A percentile compares a stretch with the other conserved stretches of the same genome.
These are phyloP conservation scores for Saccharomyces mikatae DNA, from an alignment of 805 yeast genomes.

Conservation along the genomic window DNA sequence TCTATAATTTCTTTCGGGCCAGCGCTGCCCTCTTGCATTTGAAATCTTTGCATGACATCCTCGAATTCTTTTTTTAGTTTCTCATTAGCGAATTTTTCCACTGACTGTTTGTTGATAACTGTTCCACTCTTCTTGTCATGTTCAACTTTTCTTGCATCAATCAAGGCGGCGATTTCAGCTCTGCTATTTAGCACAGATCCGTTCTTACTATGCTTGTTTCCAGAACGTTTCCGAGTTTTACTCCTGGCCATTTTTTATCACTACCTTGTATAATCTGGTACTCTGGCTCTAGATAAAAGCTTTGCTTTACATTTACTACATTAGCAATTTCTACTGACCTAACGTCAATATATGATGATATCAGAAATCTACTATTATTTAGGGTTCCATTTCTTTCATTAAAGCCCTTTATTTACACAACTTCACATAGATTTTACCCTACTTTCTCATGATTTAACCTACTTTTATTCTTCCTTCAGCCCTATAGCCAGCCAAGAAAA, in stretches of 20 bases:
- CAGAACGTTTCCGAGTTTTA: constrained; percentile 4
- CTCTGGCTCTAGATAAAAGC: not conserved
- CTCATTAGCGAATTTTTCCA: constrained; percentile 22
- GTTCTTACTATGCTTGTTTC: not conserved
- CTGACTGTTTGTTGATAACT: constrained; percentile 29
- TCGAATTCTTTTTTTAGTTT: constrained; percentile 16
- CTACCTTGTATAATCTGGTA: not conserved
- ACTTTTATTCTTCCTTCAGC: not conserved
- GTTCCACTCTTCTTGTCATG: not conserved
- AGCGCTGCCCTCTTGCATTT: constrained; percentile 2
- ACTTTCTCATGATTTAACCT: not conserved
- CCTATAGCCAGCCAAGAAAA: not conserved
- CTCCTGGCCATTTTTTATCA: constrained; percentile 9
- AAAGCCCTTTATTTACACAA: not conserved
- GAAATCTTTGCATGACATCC: constrained; percentile 5
- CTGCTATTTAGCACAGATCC: constrained; percentile 1
- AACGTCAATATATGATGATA: not conserved
- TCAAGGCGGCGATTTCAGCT: constrained; percentile 2
- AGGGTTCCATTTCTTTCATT: not conserved
- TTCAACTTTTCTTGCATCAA: not conserved
- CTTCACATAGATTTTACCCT: not conserved
- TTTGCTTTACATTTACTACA: not conserved
- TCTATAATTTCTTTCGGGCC: constrained; percentile 1
- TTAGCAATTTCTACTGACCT: not conserved
- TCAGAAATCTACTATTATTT: not conserved